Percentiles rank a stretch among this genome's conserved stretches.
Conservation (phyloP, 176 grass and related monocot species). For the Aechmea fasciata region DNA sequence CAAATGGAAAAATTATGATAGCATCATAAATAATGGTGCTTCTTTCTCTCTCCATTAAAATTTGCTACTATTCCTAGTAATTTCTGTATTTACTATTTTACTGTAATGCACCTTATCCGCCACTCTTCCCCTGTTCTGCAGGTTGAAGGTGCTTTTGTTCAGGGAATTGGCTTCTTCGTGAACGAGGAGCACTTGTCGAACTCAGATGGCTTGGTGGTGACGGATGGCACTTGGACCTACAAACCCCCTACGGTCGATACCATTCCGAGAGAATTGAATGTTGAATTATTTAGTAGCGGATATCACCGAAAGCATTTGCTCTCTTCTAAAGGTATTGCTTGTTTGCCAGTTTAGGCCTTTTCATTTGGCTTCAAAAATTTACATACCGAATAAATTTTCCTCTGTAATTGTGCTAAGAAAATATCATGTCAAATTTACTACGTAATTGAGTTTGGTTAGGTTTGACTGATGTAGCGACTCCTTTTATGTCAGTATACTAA, state of each 20-base stretch:
- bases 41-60: too few relatives aligned
- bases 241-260: conserved; percentile 76
- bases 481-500: too few relatives aligned
- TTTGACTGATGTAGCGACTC: too few relatives aligned
- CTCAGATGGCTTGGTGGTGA: conserved; percentile 51
- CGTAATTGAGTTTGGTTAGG: background rate
- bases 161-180: conserved; percentile 76
- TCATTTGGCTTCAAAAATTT: background rate
- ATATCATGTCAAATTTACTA: background rate
- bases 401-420: background rate
- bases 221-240: conserved; percentile 80
- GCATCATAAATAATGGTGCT: too few relatives aligned
- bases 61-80: too few relatives aligned
- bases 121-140: conserved; percentile 7
- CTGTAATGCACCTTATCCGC: background rate
- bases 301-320: conserved; percentile 53
- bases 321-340: conserved; percentile 60
- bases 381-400: background rate
- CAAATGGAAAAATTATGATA: too few relatives aligned
- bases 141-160: conserved; percentile 64
- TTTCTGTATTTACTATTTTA: background rate
- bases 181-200: conserved; percentile 62
- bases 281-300: conserved; percentile 57
- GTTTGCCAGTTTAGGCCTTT: background rate
- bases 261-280: conserved; percentile 70